Evolutionary conservation across 2,329 filamentous ascomycete genomes (phyloP), one percentile per base, ranked within the genome.

Genomic region (Fusarium kyushuense): DNA sequence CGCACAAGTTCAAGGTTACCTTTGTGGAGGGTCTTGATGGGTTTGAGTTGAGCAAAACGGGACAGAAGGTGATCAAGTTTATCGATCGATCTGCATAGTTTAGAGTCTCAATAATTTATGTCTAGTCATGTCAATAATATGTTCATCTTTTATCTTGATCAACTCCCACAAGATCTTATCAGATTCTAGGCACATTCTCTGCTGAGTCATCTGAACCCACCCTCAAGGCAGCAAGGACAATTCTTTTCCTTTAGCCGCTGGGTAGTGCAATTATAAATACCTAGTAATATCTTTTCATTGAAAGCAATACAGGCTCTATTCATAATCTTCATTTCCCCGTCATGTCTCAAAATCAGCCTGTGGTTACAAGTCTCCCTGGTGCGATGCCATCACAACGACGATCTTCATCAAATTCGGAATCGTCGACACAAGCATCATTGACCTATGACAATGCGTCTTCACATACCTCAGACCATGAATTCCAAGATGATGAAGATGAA

Each of bases 1-100:
- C 82, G 51, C 53, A 78, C 71, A 42, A 80, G 65, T 48, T 77
- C 17, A 43, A 57, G 62, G 32, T 83, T 65, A 45, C 79, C 59
- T 51, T 74, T 70, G 27, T 83, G 62, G 10, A 78, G 23, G 63
- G 82, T 75, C 17, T 80, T 72, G n/a, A 66, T 74, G 65, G 57
- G 0, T 76, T 77, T 51, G 65, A 75, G 29, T 41, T 63, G 17
- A 76, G 73, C 9, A 56, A 49, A 16, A 74, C 75, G 0, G 73
- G 74, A 0, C 53, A 61, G 3, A 77, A 77, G 41, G 68, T 77
- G 0, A 65, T 75, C 11, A 75, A 71, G 16, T 77, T 75, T 51
- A 38, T 77, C 12, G 75, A 78, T 74, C 51, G 42, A 0, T 72
- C 40, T 21, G 6, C 16, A 10, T 54, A 54, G 14, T 8, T 7